Base-by-base conservation (phyloP, 345 rosid species). In the Conringia planisiliqua region DNA sequence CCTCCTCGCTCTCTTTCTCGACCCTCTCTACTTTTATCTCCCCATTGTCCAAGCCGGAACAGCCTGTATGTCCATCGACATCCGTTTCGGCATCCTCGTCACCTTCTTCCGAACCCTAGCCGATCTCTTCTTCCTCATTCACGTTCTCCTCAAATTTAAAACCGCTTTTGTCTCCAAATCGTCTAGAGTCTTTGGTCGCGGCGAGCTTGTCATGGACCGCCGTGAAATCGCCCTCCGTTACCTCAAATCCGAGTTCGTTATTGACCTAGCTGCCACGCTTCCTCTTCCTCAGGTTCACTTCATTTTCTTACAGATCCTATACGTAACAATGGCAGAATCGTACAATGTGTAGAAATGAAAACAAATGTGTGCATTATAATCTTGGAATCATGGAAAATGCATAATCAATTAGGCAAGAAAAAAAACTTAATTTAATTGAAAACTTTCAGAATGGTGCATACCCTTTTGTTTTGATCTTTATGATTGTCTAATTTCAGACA, bases 11-110 rank as follows among this genome's bases (percentile, higher is more conserved):
- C 79, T 88, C 50, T 92, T 90, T 73, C 81, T 92, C 57, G 96
- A 92, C 78, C 98, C 96, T 72, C 88, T 92, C 58, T 92, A 88
- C 70, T 89, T 92, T 78, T 92, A 79, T 89, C 85, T 90, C 59
- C 96, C 91, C 9, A 66, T 82, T 12, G 71, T 83, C 32, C 76
- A 85, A 26, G 85, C 80, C 10, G 82, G 72, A 52, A 79, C 86
- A 0, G 86, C 83, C 9, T 92, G 96, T 85, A 71, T 92, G 80
- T 43, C 61, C 4, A 67, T 79, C 72, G 85, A 90, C 72, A 6
- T 81, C 59, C 3, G 72, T 5, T 79, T 87, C 4, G 90, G 95
- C 11, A 71, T 84, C 79, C 7, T 77, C 5, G 84, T 90, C 79
- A 90, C 98, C 30, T 64, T 90, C 59, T 80, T 79, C 32, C 88